Percentiles rank a stretch among this genome's conserved stretches.
Conservation (phyloP, 176 grass and related monocot genomes). For the Hordeum vulgare region DNA sequence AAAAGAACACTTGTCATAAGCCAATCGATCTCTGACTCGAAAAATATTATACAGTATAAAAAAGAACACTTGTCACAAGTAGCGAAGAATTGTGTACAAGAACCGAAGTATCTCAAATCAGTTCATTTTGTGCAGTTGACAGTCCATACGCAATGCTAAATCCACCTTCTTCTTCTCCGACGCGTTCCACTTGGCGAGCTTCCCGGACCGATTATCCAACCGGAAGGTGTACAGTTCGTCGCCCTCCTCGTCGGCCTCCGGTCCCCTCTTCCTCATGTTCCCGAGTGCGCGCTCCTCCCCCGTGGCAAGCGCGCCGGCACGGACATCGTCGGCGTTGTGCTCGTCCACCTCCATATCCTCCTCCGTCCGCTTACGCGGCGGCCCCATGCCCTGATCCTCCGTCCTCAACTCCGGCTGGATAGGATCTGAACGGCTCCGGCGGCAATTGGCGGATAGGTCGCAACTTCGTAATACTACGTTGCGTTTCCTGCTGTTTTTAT, state of each 20-base stretch:
- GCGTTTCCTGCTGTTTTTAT: not conserved
- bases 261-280: not conserved
- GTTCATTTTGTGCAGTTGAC: too few species aligned
- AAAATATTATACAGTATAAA: too few species aligned
- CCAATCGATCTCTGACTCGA: too few species aligned
- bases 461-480: not conserved
- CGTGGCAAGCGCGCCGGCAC: not conserved
- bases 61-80: too few species aligned
- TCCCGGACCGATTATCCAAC: not conserved
- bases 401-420: not conserved
- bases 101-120: too few species aligned
- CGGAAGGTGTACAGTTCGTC: not conserved
- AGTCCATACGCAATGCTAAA: too few species aligned
- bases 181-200: not conserved
- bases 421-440: not conserved
- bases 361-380: not conserved
- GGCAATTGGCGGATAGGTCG: not conserved
- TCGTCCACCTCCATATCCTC: not conserved
- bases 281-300: not conserved
- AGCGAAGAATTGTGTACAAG: too few species aligned
- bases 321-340: not conserved
- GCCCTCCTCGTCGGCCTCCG: not conserved
- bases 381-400: not conserved
- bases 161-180: not conserved
- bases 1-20: too few species aligned